A percentile compares a stretch with the other conserved stretches of the same genome.
phyloP scores from a whole-genome alignment of 2,329 filamentous ascomycete species.

The Aureobasidium sp. region DNA sequence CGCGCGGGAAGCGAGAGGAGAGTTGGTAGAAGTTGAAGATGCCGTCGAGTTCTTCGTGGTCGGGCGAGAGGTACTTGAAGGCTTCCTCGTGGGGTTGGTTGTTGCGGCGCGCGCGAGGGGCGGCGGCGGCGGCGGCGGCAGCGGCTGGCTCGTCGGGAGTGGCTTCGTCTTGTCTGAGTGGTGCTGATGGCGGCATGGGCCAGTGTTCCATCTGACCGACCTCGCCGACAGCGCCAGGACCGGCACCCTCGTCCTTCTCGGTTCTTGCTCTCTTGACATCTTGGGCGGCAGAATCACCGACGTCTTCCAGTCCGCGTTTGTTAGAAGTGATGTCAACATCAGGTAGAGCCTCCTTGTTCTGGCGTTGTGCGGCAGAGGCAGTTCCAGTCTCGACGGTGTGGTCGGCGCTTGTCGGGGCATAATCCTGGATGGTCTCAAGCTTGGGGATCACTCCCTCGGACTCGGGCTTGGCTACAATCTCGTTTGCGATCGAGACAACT shows the following conservation, averaged over 20 bases:
- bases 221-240: constrained; percentile 21
- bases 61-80: constrained; percentile 77
- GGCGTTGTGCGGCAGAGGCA: constrained; percentile 22
- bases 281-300: constrained; percentile 25
- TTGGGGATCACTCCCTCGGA: constrained; percentile 25
- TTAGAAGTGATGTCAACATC: constrained; percentile 16
- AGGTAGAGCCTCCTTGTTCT: constrained; percentile 21
- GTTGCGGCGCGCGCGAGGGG: constrained; percentile 26
- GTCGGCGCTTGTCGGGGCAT: constrained; percentile 25
- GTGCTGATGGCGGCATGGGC: constrained; percentile 21
- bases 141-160: constrained; percentile 20
- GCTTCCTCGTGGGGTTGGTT: constrained; percentile 68
- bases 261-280: constrained; percentile 32
- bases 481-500: constrained; percentile 32
- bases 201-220: constrained; percentile 23
- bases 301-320: constrained; percentile 38
- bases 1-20: constrained; percentile 74
- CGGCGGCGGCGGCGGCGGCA: constrained; percentile 17
- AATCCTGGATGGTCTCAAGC: constrained; percentile 26
- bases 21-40: constrained; percentile 84
- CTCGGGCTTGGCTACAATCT: constrained; percentile 30
- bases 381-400: constrained; percentile 18
- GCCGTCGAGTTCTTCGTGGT: constrained; percentile 67
- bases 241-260: constrained; percentile 23
- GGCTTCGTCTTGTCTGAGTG: constrained; percentile 16